Base-by-base conservation (phyloP, 345 rosid species). In the Populus davidiana region DNA sequence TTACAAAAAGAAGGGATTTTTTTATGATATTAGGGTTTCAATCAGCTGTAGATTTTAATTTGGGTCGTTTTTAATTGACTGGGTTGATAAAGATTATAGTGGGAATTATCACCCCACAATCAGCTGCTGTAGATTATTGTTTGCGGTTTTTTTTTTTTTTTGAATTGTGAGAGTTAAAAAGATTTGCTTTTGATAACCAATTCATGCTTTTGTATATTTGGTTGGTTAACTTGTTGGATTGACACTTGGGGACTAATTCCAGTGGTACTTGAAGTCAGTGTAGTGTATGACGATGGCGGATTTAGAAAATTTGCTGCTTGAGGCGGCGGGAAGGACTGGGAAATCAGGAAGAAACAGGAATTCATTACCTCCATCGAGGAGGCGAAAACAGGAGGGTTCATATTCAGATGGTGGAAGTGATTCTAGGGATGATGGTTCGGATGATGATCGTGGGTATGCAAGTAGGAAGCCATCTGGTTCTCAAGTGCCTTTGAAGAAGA, bases 281-380 rank as follows among this genome's bases (percentile, higher is more conserved):
- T 43, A 63, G 36, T 17, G 49, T 41, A 43, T 5, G 43, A 77
- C n/a, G 11, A 93, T 92, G 98, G 92, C 88, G n/a, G 98, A 94
- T 79, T 86, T 92, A 78, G 99, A 96, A 77, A 87, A 91, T 83
- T 86, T 94, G 88, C 96, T 96, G 56, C 87, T 94, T 43, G 98
- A 94, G 89, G 99, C 99, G 21, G 99, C 99, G 2, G 99, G 99
- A 38, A 94, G 99, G 80, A 87, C 98, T 1, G 86, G 89, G 39
- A 78, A 87, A 2, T 72, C 87, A 9, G 91, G 91, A 65, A 90
- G 89, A 71, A 85, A 86, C 63, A 87, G 92, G 7, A 91, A 88
- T 70, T 85, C 94, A 3, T 80, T 33, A 65, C 89, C 90, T 27
- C 74, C 90, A 21, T 84, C 97, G 10, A 88, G 89, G 64, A 89